phyloP scores from a whole-genome alignment of 176 grass and related monocot genomes.

The Areca catechu region DNA sequence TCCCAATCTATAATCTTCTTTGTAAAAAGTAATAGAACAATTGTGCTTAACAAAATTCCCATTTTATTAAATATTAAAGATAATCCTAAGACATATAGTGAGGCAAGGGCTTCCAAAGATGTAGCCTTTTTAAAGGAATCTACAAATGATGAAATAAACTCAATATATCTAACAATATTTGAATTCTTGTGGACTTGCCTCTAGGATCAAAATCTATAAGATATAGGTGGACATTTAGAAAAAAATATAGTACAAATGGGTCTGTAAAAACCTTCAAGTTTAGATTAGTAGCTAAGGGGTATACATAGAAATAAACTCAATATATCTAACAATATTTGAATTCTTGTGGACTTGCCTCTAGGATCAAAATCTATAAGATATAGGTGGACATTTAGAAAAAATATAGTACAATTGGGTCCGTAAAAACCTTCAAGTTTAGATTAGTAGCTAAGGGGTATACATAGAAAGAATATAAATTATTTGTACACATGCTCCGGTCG shows the following conservation, averaged over 20 bases:
- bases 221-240: background rate
- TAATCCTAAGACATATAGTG: background rate
- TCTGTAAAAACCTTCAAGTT: background rate
- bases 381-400: background rate
- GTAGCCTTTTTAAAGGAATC: background rate
- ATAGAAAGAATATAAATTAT: background rate
- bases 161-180: background rate
- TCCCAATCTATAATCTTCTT: background rate
- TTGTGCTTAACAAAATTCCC: background rate
- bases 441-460: background rate
- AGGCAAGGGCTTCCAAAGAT: background rate
- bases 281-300: background rate
- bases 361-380: background rate
- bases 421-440: background rate
- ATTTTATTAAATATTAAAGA: background rate
- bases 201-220: background rate
- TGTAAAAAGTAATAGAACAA: background rate
- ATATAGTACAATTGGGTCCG: background rate
- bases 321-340: background rate
- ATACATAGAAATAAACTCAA: background rate
- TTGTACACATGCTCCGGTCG: background rate
- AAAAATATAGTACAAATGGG: background rate
- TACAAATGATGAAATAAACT: background rate
- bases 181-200: background rate
- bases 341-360: background rate